phyloP scores from a whole-genome alignment of 2,329 filamentous ascomycete species.

The Pseudopyricularia javanii region DNA sequence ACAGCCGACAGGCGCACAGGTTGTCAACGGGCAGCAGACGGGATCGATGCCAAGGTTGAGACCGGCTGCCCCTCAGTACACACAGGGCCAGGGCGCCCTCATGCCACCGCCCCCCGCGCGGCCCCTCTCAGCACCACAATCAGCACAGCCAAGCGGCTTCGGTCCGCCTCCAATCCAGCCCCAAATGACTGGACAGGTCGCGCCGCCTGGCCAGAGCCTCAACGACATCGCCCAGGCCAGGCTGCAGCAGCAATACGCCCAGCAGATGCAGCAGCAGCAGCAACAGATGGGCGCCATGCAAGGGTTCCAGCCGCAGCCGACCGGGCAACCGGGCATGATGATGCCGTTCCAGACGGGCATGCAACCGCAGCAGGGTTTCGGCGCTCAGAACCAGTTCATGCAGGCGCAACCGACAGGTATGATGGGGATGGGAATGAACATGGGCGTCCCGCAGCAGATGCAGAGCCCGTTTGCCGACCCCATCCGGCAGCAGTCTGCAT shows the following conservation, averaged over 20 bases:
- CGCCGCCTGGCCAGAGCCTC: constrained; percentile 64
- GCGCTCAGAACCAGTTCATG: constrained; percentile 11
- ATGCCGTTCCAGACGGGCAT: constrained; percentile 34
- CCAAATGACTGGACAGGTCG: constrained; percentile 73
- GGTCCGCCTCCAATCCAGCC: constrained; percentile 64
- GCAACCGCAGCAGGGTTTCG: constrained; percentile 2
- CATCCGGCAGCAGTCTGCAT: constrained; percentile 22
- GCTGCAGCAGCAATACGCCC: constrained; percentile 47
- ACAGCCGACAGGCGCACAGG: constrained; percentile 33
- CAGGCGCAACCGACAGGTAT: constrained; percentile 22
- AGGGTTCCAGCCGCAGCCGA: constrained; percentile 21
- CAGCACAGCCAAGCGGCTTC: constrained; percentile 63
- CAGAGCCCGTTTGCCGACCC: constrained; percentile 27
- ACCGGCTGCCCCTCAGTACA: constrained; percentile 55
- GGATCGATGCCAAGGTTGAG: constrained; percentile 47
- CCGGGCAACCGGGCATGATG: constrained; percentile 20
- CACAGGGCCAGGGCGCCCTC: constrained; percentile 48
- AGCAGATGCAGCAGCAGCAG: constrained; percentile 30
- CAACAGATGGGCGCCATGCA: constrained; percentile 18
- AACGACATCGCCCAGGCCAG: constrained; percentile 58
- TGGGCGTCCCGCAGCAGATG: constrained; percentile 18
- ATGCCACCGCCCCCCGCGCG: constrained; percentile 67
- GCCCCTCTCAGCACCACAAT: constrained; percentile 78
- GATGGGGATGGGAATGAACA: constrained; percentile 19
- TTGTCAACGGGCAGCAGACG: constrained; percentile 22